Evolutionary conservation across 306 rosid species (phyloP).

Genomic region (Trifolium dubium): DNA sequence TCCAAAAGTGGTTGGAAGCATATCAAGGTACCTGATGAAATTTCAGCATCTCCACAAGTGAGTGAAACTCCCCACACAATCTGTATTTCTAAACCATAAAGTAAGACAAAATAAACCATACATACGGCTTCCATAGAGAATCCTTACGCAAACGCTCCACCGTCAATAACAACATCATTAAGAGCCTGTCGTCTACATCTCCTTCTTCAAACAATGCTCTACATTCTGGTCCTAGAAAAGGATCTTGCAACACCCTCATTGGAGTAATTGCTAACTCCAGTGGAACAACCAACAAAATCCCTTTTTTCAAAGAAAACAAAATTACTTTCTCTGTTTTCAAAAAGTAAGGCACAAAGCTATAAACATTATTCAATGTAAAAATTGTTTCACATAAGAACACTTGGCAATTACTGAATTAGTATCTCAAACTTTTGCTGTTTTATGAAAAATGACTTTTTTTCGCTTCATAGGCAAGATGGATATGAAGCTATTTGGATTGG

Average conservation of each 20-base stretch:
- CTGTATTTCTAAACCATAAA: slow-evolving; percentile 29
- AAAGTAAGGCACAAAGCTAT: slow-evolving; percentile 7
- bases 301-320: slow-evolving; percentile 50
- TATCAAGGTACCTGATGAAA: slow-evolving; percentile 79
- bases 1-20: slow-evolving; percentile 83
- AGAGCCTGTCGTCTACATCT: slow-evolving; percentile 90
- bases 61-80: slow-evolving; percentile 38
- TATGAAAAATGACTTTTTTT: neutral
- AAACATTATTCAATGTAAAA: slow-evolving; percentile 1
- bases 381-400: neutral
- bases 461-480: slow-evolving; percentile 7
- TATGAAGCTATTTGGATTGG: neutral
- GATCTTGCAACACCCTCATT: slow-evolving; percentile 96
- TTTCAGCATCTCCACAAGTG: slow-evolving; percentile 44
- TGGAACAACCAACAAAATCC: slow-evolving; percentile 81
- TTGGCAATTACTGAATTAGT: neutral
- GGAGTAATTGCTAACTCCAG: slow-evolving; percentile 92
- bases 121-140: slow-evolving; percentile 98
- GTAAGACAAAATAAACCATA: slow-evolving; percentile 44
- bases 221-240: slow-evolving; percentile 85
- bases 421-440: slow-evolving; percentile 1
- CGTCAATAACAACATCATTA: slow-evolving; percentile 75
- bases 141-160: slow-evolving; percentile 81
- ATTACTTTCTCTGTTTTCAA: slow-evolving; percentile 29
- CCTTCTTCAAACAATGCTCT: slow-evolving; percentile 90